These are phyloP conservation scores for Termitomyces bulborhizus DNA, from an alignment of 768 basidiomycete species.

Conservation along the genomic window DNA sequence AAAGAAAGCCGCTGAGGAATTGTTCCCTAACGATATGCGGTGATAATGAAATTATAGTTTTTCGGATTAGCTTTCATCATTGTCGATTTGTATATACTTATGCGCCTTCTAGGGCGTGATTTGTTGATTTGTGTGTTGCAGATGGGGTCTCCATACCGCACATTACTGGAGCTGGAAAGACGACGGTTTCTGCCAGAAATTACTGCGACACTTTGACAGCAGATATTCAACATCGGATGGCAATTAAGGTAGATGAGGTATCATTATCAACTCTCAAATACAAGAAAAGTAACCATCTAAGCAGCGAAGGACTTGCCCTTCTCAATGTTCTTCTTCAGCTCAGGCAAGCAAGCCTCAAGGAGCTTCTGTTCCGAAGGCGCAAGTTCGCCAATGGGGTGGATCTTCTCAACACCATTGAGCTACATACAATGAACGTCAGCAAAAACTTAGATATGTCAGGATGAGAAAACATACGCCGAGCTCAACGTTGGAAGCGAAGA, in stretches of 20 bases:
- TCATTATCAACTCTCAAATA: background rate
- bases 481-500: constrained; percentile 93
- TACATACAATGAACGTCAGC: constrained; percentile 28
- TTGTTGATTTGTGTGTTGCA: background rate
- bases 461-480: constrained; percentile 67
- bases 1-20: constrained; percentile 11
- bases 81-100: background rate
- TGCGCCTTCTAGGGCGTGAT: background rate
- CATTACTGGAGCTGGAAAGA: background rate
- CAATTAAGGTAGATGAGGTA: background rate
- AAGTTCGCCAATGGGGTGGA: constrained; percentile 76
- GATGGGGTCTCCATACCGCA: too few species aligned
- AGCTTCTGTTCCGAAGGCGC: constrained; percentile 81
- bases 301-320: constrained; percentile 83
- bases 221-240: background rate
- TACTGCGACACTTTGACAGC: background rate
- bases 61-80: background rate
- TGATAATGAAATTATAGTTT: background rate
- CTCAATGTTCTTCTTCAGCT: constrained; percentile 96
- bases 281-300: background rate
- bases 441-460: background rate
- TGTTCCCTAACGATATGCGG: constrained; percentile 5
- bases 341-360: constrained; percentile 81
- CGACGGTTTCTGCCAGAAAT: background rate
- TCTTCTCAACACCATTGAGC: constrained; percentile 88